Evolutionary conservation across 768 basidiomycete genomes (phyloP).

Genomic region (Sporobolomyces phaffii): DNA sequence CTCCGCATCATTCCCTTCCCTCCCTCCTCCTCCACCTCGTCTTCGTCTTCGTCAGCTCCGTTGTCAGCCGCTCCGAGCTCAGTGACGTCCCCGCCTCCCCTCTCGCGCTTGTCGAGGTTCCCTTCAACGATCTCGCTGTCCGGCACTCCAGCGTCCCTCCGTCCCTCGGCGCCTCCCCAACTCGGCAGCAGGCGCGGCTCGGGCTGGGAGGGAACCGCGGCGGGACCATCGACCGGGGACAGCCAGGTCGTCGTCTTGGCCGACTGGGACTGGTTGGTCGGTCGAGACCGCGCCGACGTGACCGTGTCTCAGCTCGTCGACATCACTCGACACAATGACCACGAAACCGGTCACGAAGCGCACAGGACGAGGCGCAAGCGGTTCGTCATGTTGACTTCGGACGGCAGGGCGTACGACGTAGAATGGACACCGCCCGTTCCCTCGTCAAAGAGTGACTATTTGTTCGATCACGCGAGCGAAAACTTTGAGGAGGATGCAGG

Average conservation of each 20-base stretch:
- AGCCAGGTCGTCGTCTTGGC: conserved; percentile 20
- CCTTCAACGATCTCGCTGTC: conserved; percentile 5
- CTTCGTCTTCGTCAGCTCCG: not conserved
- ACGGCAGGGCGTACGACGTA: conserved; percentile 41
- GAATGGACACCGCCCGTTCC: conserved; percentile 20
- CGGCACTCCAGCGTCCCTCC: not conserved
- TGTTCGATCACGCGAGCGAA: not conserved
- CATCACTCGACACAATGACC: too few species aligned
- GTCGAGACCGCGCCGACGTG: conserved; percentile 17
- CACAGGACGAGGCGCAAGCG: too few species aligned
- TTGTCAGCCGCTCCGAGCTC: too few species aligned
- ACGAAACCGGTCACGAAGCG: too few species aligned
- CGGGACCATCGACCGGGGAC: not conserved
- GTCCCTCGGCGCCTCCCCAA: not conserved
- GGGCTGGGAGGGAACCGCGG: conserved; percentile 15
- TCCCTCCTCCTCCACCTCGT: not conserved
- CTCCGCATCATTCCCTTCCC: conserved; percentile 37
- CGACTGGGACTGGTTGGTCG: conserved; percentile 36
- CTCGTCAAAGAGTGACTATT: not conserved
- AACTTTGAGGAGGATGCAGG: not conserved
- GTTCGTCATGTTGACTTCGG: conserved; percentile 35
- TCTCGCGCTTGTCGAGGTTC: not conserved
- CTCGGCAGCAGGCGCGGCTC: not conserved
- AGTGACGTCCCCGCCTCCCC: not conserved
- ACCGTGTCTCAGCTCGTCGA: too few species aligned